Percentiles rank a stretch among this genome's conserved stretches.
These are phyloP conservation scores for Adansonia digitata DNA, from an alignment of 345 rosid genomes.

Conservation along the genomic window DNA sequence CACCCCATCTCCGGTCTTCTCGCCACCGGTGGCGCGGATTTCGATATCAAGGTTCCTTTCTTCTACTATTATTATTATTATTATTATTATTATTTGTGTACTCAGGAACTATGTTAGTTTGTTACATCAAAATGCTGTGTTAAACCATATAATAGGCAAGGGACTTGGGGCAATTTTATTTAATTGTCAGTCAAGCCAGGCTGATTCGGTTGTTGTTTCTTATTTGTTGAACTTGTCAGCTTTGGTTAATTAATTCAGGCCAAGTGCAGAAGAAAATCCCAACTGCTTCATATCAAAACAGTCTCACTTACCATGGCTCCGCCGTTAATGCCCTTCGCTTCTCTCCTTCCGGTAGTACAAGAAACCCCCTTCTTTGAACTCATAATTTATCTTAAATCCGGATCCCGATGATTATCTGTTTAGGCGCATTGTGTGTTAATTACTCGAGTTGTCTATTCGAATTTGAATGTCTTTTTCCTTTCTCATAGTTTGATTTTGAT, in stretches of 20 bases:
- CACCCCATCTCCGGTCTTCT: constrained; percentile 77
- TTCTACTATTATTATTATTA: not conserved
- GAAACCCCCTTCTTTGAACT: not conserved
- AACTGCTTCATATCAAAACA: constrained; percentile 58
- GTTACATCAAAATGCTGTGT: not conserved
- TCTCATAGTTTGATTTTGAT: not conserved
- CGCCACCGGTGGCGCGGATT: constrained; percentile 98
- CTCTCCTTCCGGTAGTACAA: constrained; percentile 63
- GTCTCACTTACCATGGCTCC: constrained; percentile 75
- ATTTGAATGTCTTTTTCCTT: not conserved
- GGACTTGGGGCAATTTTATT: not conserved
- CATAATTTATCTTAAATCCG: not conserved
- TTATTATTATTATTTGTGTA: not conserved
- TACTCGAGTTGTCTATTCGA: not conserved
- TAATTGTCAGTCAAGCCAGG: not conserved
- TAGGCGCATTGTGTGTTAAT: not conserved
- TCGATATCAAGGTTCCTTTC: constrained; percentile 66
- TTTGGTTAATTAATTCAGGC: constrained; percentile 61
- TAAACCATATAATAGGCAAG: not conserved
- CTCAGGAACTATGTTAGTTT: not conserved
- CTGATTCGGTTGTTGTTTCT: constrained; percentile 1
- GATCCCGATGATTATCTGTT: not conserved
- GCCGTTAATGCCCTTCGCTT: constrained; percentile 79
- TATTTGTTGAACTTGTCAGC: constrained; percentile 31
- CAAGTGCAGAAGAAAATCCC: constrained; percentile 63